These are phyloP conservation scores for Penicillium daleae DNA, from an alignment of 495 filamentous ascomycete species.

Conservation along the genomic window DNA sequence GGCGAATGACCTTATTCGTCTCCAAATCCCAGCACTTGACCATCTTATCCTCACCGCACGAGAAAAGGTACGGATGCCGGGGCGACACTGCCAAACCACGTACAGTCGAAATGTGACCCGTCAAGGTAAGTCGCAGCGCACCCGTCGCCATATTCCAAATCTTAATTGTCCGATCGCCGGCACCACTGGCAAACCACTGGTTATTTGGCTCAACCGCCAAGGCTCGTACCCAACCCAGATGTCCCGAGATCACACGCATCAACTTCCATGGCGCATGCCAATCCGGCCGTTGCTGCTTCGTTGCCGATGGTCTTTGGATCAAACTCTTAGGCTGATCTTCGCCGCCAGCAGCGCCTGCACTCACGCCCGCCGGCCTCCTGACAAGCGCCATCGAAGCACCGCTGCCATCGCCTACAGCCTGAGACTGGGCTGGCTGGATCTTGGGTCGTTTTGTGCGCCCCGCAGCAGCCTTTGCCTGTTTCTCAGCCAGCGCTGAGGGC, in stretches of 20 bases:
- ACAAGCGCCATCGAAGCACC: conserved; percentile 52
- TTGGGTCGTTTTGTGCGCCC: conserved; percentile 61
- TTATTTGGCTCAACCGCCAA: conserved; percentile 95
- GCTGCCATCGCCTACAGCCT: conserved; percentile 35
- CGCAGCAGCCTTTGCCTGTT: conserved; percentile 69
- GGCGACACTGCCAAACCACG: conserved; percentile 91
- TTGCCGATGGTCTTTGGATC: conserved; percentile 65
- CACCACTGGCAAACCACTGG: conserved; percentile 96
- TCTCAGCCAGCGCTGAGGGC: conserved; percentile 82
- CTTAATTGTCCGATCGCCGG: conserved; percentile 96
- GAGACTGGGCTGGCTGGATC: conserved; percentile 35
- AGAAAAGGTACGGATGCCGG: conserved; percentile 95
- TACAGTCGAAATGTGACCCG: conserved; percentile 96
- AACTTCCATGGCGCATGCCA: conserved; percentile 99
- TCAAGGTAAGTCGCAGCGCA: conserved; percentile 79
- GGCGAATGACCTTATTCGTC: conserved; percentile 96
- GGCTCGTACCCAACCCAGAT: conserved; percentile 92
- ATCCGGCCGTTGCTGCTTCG: conserved; percentile 77
- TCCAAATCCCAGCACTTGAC: conserved; percentile 99
- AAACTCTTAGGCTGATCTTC: conserved; percentile 59
- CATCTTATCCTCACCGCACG: conserved; percentile 99
- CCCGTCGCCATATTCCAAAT: conserved; percentile 97
- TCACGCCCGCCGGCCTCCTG: conserved; percentile 39
- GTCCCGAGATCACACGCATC: conserved; percentile 95
- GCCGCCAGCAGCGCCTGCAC: conserved; percentile 34